Evolutionary conservation across 1,139 yeast genomes (phyloP), one percentile per base, ranked within the genome.

Genomic region (Candida sojae): DNA sequence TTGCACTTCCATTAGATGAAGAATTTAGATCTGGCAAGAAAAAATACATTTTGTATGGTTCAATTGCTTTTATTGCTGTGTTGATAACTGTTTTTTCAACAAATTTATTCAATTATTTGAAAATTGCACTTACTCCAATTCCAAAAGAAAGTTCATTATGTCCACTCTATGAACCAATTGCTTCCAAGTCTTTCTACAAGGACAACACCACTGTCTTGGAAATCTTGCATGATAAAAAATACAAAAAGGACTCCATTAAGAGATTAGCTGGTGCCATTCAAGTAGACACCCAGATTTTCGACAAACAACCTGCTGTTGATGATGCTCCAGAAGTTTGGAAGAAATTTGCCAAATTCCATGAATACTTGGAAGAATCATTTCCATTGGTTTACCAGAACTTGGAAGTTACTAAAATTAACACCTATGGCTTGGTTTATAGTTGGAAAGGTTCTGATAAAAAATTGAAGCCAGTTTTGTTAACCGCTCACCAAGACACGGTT

Each of bases 401-500:
- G 57, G 58, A 60, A 39, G 56, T 68, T 7, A 70, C 65, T 30
- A 67, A 58, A 35, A 60, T 71, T 42, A 70, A 71, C 53, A 63
- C 64, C 43, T 62, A 66, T 47, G 71, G 64, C 1, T 60, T 72
- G 44, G 65, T 71, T 4, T 70, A 62, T 48, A 71, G 75, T 10
- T 71, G 74, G 72, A 47, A 70, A 49, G 77, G 77, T 1, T 44
- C 62, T 2, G 50, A 60, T 32, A 37, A 49, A 3, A 36, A 26
- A 2, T 61, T 61, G 49, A 68, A 75, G 51, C 82, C 82, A 4
- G 46, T 77, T 1, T 50, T 77, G 48, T 63, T 77, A 47, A 66
- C 76, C 52, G 81, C 77, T 1, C 83, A 79, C 54, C 77, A 72
- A 56, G 82, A 77, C 61, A 88, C 86, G 4, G 96, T 89, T 11